phyloP scores from a whole-genome alignment of 257 asterid genomes.

The Eustoma russellianum region DNA sequence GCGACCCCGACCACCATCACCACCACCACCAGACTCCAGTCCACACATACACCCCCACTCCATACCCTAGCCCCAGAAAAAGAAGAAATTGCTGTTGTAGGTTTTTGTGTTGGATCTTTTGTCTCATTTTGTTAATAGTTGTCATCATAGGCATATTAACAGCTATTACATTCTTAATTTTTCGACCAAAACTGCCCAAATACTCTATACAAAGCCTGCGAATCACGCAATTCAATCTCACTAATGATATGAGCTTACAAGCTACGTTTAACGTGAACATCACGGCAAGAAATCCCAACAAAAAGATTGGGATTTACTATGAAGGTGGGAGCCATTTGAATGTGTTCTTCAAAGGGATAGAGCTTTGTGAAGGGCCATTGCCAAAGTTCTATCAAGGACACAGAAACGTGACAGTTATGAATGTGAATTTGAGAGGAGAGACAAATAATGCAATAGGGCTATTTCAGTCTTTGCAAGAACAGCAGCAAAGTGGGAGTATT shows the following conservation, averaged over 20 bases:
- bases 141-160: constrained; percentile 42
- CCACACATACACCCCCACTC: constrained; percentile 30
- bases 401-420: constrained; percentile 58
- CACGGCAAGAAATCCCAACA: constrained; percentile 78
- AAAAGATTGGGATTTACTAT: constrained; percentile 71
- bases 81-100: constrained; percentile 34
- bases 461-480: constrained; percentile 46
- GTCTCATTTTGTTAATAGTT: constrained; percentile 28
- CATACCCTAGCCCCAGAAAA: constrained; percentile 33
- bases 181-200: constrained; percentile 58
- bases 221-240: constrained; percentile 36
- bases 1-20: constrained; percentile 58
- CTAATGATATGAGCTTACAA: constrained; percentile 45
- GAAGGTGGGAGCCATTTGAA: constrained; percentile 59
- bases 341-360: constrained; percentile 47
- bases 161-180: constrained; percentile 52
- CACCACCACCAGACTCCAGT: constrained; percentile 8
- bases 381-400: constrained; percentile 90
- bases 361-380: constrained; percentile 65
- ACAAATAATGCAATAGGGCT: constrained; percentile 43
- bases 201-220: constrained; percentile 66
- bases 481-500: constrained; percentile 61
- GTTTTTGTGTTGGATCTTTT: constrained; percentile 63
- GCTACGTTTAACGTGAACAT: constrained; percentile 57
- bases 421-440: constrained; percentile 50